These are phyloP conservation scores for Pichia californica DNA, from an alignment of 805 yeast genomes.

Conservation along the genomic window DNA sequence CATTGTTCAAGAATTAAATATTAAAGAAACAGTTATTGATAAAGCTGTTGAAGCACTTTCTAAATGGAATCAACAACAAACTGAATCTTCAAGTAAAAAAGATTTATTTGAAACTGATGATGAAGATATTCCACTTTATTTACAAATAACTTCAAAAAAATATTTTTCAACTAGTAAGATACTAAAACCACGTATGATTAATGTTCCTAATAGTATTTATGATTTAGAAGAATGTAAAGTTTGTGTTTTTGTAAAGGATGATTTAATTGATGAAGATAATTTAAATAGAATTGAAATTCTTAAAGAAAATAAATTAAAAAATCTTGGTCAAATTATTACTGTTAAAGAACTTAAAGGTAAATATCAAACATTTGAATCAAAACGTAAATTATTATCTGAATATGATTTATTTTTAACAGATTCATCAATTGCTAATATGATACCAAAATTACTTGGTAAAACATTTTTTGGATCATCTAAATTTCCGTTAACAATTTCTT, in stretches of 20 bases:
- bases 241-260: conserved; percentile 68
- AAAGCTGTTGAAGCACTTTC: conserved; percentile 62
- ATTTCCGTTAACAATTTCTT: conserved; percentile 59
- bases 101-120: conserved; percentile 58
- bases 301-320: conserved; percentile 34
- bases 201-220: conserved; percentile 42
- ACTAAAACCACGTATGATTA: conserved; percentile 48
- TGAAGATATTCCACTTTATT: conserved; percentile 46
- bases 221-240: conserved; percentile 35
- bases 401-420: conserved; percentile 81
- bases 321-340: conserved; percentile 53
- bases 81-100: conserved; percentile 20
- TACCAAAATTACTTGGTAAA: conserved; percentile 83
- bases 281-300: conserved; percentile 39
- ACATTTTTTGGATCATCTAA: conserved; percentile 58
- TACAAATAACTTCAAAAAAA: conserved; percentile 61
- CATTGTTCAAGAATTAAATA: conserved; percentile 14
- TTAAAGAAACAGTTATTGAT: conserved; percentile 24
- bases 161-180: conserved; percentile 54
- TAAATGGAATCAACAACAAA: conserved; percentile 43
- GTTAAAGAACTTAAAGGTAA: conserved; percentile 73
- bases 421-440: conserved; percentile 67
- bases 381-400: conserved; percentile 62
- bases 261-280: conserved; percentile 37
- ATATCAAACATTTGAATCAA: conserved; percentile 82